Percentiles rank a stretch among this genome's conserved stretches.
Evolutionary conservation across 257 asterid species (phyloP).

Genomic region (Cinchona pubescens): DNA sequence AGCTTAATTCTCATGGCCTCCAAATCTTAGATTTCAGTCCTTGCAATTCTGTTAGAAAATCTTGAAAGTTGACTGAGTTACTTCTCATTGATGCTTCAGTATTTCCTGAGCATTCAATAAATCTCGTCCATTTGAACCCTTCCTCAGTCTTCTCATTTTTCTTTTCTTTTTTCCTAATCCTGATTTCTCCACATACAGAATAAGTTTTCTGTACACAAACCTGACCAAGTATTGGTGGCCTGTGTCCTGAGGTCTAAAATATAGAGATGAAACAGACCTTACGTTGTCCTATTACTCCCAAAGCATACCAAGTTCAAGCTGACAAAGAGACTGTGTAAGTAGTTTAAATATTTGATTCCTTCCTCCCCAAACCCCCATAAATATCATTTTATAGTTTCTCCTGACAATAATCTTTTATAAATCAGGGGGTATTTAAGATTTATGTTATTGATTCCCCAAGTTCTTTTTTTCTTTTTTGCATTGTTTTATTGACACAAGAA

Average conservation of each 20-base stretch:
- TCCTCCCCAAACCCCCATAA: not conserved
- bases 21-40: not conserved
- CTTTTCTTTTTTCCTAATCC: not conserved
- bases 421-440: not conserved
- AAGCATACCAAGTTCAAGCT: slow-evolving; percentile 24
- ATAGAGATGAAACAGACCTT: slow-evolving; percentile 23
- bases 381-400: not conserved
- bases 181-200: not conserved
- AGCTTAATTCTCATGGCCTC: slow-evolving; percentile 1
- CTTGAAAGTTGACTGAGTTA: not conserved
- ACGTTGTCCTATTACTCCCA: slow-evolving; percentile 12
- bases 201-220: not conserved
- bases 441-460: not conserved
- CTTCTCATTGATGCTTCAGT: not conserved
- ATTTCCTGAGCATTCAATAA: not conserved
- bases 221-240: slow-evolving; percentile 18
- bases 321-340: slow-evolving; percentile 24
- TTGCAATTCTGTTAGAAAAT: not conserved
- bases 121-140: not conserved
- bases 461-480: not conserved
- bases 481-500: not conserved
- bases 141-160: not conserved
- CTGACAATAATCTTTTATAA: not conserved
- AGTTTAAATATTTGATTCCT: slow-evolving; percentile 8
- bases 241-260: slow-evolving; percentile 18